Evolutionary conservation across 2,329 filamentous ascomycete species (phyloP).

Genomic region (Drechmeria coniospora): DNA sequence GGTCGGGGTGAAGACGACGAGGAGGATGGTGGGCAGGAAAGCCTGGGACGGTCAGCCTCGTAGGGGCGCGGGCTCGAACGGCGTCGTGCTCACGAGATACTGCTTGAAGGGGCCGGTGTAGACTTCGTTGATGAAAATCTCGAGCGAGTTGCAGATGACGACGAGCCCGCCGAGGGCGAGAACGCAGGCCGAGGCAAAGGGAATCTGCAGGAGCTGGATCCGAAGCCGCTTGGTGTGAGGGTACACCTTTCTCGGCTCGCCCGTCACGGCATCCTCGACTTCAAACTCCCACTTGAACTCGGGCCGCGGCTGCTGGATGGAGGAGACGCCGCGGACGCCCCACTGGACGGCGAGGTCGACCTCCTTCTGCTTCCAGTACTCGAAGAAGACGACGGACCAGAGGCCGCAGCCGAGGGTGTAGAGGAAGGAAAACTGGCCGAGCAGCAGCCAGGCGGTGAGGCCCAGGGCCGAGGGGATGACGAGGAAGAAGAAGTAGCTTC

Average conservation of each 20-base stretch:
- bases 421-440: conserved; percentile 69
- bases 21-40: conserved; percentile 75
- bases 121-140: conserved; percentile 90
- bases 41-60: conserved; percentile 32
- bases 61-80: not conserved
- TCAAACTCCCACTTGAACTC: conserved; percentile 71
- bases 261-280: conserved; percentile 64
- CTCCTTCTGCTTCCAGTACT: conserved; percentile 94
- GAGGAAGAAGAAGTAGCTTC: conserved; percentile 78
- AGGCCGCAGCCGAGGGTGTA: conserved; percentile 66
- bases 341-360: conserved; percentile 73
- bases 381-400: conserved; percentile 84
- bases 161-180: conserved; percentile 67
- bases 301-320: conserved; percentile 60
- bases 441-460: conserved; percentile 60
- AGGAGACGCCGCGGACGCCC: conserved; percentile 74
- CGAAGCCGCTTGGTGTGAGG: conserved; percentile 58
- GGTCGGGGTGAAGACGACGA: conserved; percentile 69
- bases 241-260: conserved; percentile 63
- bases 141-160: conserved; percentile 73
- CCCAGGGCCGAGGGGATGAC: conserved; percentile 71
- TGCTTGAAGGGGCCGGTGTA: conserved; percentile 81
- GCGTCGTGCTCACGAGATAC: conserved; percentile 47
- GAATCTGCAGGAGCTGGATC: conserved; percentile 67
- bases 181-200: conserved; percentile 65